Conservation (phyloP, 768 basidiomycete species). For the Tulasnella sp. region DNA sequence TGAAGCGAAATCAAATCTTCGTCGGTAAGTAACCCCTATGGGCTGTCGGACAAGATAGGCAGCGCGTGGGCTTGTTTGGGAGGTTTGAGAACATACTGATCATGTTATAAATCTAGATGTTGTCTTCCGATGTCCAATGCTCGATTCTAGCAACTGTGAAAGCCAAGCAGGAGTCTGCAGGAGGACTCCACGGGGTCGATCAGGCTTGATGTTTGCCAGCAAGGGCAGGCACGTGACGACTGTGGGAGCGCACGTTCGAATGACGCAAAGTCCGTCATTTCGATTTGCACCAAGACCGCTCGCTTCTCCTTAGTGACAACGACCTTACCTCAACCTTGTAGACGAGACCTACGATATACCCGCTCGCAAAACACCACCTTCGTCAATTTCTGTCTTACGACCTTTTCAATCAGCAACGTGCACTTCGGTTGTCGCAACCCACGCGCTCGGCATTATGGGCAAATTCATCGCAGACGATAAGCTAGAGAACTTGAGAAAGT, state of each 20-base stretch:
- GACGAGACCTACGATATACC: not conserved
- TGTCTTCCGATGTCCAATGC: no score
- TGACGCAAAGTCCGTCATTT: not conserved
- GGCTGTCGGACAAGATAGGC: no score
- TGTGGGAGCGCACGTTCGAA: not conserved
- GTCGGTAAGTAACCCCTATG: no score
- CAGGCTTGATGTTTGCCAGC: no score
- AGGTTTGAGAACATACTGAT: no score
- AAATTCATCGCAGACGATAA: conserved; percentile 42
- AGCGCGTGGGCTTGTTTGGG: no score
- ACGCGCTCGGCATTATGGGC: not conserved
- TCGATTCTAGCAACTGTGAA: no score
- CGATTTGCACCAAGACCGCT: not conserved
- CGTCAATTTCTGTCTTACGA: not conserved
- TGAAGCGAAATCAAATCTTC: no score
- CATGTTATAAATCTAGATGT: no score
- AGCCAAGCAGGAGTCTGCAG: no score
- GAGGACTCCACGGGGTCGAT: not conserved
- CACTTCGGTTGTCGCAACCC: not conserved
- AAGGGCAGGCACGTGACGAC: not conserved
- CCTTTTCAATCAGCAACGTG: not conserved
- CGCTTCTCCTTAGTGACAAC: not conserved
- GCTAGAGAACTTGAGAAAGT: conserved; percentile 64
- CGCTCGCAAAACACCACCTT: not conserved
- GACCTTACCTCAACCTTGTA: not conserved